These are phyloP conservation scores for Omphalotus guepiniiformis DNA, from an alignment of 768 basidiomycete genomes.

Conservation along the genomic window DNA sequence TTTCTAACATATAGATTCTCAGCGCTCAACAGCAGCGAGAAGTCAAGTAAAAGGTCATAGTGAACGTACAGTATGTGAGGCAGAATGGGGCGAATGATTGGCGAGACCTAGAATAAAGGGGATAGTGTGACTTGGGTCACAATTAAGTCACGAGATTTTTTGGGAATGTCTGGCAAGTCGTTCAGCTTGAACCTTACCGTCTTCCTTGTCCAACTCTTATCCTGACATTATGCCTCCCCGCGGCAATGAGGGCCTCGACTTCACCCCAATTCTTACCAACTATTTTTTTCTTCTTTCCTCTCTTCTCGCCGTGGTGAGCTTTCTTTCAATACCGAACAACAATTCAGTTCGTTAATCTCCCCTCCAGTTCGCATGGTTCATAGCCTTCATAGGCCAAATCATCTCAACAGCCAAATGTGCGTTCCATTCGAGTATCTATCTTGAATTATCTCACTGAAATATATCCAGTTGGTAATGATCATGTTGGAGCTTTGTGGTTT, in stretches of 20 bases:
- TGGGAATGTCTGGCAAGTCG: no score
- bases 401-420: conserved; percentile 55
- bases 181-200: no score
- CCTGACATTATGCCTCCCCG: conserved; percentile 45
- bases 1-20: no score
- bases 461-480: conserved; percentile 34
- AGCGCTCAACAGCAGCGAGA: no score
- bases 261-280: conserved; percentile 86
- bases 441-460: neutral
- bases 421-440: conserved; percentile 3
- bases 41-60: no score
- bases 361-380: conserved; percentile 64
- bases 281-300: conserved; percentile 90
- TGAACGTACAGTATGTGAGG: no score
- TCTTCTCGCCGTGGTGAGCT: conserved; percentile 73
- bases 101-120: no score
- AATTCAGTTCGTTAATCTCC: no score
- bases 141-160: conserved; percentile 1
- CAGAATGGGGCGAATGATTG: no score
- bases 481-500: conserved; percentile 75
- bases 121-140: neutral
- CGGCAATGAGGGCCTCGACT: conserved; percentile 68
- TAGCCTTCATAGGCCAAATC: conserved; percentile 73
- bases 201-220: conserved; percentile 6
- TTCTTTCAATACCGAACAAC: no score